Base-by-base conservation (phyloP, 192 early-diverging fungal genomes). In the Paraglomus brasilianum region DNA sequence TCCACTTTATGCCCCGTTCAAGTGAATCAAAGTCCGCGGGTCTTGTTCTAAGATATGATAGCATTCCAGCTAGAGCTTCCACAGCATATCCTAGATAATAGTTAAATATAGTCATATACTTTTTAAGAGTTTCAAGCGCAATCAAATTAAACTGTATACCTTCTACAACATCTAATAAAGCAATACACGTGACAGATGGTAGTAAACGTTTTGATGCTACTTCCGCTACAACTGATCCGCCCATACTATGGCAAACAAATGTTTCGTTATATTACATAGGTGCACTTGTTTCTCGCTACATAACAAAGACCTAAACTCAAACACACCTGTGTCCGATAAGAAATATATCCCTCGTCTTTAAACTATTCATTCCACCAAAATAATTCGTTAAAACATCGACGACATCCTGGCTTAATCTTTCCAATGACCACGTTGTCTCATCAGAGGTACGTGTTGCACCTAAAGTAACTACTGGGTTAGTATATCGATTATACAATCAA, bases 131-230 rank as follows among this genome's bases (percentile, higher is more conserved):
- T 4, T 6, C 39, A 47, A 4, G 11, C 41, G 30, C 6, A 9
- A 14, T n/a, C 41, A 63, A 66, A 9, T 62, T 36, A 43, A 42
- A 42, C 40, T 61, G 41, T 38, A 51, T 65, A 77, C 92, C 92
- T 75, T 93, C 92, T 40, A 92, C 91, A 41, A 93, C 88, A 74
- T 93, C 92, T 14, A 93, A 66, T 0, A 92, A 84, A 5, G 84
- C 83, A 9, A 93, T 74, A 1, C 92, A 91, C 9, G 81, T 55
- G 0, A 91, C 58, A 24, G 80, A 79, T 15, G 70, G 47, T 8
- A 91, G 63, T 70, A 75, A 59, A 46, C 72, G 68, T 30, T 81
- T 78, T 21, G 78, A 79, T 0, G 86, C 88, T 5, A 77, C 86
- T 66, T 91, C 82, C 7, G 86, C 81, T 11, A 88, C 84, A 15